phyloP scores from a whole-genome alignment of 352 stramenopile species.

The Aphanomyces euteiches region DNA sequence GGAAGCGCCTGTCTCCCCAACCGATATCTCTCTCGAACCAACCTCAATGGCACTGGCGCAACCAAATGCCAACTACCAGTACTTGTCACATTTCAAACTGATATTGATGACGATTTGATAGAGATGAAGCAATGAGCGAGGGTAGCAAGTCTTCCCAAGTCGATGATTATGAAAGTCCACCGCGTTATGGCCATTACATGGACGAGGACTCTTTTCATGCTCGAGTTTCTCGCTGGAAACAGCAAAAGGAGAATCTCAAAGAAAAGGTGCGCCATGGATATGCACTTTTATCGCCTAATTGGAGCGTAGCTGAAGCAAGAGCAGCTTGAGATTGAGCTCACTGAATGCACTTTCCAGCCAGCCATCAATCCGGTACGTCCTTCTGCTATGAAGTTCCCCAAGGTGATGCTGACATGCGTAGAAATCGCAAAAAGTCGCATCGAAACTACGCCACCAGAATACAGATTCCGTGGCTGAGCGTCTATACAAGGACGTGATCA shows the following conservation, averaged over 20 bases:
- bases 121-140: neutral
- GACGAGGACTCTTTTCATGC: slow-evolving; percentile 51
- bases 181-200: slow-evolving; percentile 24
- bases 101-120: neutral
- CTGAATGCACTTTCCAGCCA: slow-evolving; percentile 73
- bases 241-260: slow-evolving; percentile 66
- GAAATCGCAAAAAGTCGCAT: slow-evolving; percentile 27
- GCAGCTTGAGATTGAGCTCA: slow-evolving; percentile 59
- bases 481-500: slow-evolving; percentile 63
- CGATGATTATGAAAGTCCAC: neutral
- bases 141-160: neutral
- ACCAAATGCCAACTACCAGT: neutral
- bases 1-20: too few relatives aligned
- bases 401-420: neutral
- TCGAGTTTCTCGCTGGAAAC: slow-evolving; percentile 71
- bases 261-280: slow-evolving; percentile 37
- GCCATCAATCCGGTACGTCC: slow-evolving; percentile 50
- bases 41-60: too few relatives aligned
- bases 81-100: neutral
- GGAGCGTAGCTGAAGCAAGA: slow-evolving; percentile 60
- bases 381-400: neutral
- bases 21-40: too few relatives aligned
- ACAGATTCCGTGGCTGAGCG: slow-evolving; percentile 55
- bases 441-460: slow-evolving; percentile 33
- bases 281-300: neutral